Evolutionary conservation across 2,329 filamentous ascomycete genomes (phyloP).

Genomic region (Sphaerulina populicola): DNA sequence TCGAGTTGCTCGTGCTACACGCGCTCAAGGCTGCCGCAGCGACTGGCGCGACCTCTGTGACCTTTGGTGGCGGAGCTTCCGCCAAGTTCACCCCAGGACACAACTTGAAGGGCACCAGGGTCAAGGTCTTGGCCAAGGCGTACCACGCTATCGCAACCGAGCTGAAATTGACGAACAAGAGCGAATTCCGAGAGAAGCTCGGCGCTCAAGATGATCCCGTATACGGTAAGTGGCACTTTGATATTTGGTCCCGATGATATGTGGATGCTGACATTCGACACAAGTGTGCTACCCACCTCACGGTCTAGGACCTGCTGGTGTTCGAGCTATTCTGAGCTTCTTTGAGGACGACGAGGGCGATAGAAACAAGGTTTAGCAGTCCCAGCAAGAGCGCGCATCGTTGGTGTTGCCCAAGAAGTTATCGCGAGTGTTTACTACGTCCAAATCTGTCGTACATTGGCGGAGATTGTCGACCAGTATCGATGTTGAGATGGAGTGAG

Average conservation of each 20-base stretch:
- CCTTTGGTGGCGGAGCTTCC: constrained; percentile 78
- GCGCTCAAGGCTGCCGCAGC: constrained; percentile 55
- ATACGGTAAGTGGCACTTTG: constrained; percentile 42
- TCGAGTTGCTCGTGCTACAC: constrained; percentile 71
- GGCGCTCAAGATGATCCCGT: constrained; percentile 75
- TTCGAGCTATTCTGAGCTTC: constrained; percentile 80
- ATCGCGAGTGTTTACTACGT: not conserved
- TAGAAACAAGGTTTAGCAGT: constrained; percentile 16
- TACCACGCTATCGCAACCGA: constrained; percentile 76
- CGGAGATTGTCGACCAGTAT: not conserved
- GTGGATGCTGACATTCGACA: not conserved
- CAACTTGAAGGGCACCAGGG: constrained; percentile 70
- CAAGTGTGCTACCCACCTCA: constrained; percentile 77
- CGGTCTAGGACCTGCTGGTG: constrained; percentile 71
- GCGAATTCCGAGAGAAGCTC: constrained; percentile 84
- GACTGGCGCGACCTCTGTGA: constrained; percentile 58
- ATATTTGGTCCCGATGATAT: not conserved
- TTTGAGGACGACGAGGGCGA: constrained; percentile 60
- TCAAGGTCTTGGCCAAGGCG: constrained; percentile 71
- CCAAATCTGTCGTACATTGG: not conserved
- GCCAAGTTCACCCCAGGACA: constrained; percentile 67
- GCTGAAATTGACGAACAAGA: constrained; percentile 73
- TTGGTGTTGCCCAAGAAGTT: not conserved
- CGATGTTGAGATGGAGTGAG: not conserved
- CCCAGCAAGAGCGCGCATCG: not conserved